These are phyloP conservation scores for Rhizopogon salebrosus DNA, from an alignment of 768 basidiomycete genomes.

Conservation along the genomic window DNA sequence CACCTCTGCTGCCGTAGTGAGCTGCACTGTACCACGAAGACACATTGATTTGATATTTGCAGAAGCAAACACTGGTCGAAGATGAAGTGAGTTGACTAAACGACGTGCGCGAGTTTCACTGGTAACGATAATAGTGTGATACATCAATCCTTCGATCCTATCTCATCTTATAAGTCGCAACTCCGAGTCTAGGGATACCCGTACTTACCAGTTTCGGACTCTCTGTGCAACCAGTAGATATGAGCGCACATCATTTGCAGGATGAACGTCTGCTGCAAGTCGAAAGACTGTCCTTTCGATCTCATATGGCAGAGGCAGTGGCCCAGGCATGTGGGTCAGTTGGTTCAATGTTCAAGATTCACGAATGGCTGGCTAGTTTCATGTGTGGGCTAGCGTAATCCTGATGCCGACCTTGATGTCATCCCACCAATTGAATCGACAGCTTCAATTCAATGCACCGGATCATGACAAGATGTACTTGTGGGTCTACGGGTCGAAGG, in stretches of 20 bases:
- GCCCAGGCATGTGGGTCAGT: no score
- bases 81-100: not conserved
- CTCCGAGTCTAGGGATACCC: not conserved
- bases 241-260: not conserved
- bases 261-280: not conserved
- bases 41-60: not conserved
- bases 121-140: not conserved
- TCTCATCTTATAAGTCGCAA: not conserved
- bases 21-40: not conserved
- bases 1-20: not conserved
- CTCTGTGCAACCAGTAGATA: not conserved
- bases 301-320: not conserved
- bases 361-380: no score
- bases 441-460: no score
- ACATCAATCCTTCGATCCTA: not conserved
- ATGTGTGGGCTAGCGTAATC: no score
- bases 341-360: no score
- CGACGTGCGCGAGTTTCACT: not conserved
- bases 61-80: not conserved
- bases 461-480: no score
- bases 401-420: no score
- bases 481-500: no score
- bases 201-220: not conserved
- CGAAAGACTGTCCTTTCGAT: not conserved
- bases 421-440: no score